A percentile compares a stretch with the other conserved stretches of the same genome.
Conservation (phyloP, 202 grass and related monocot genomes). For the Zizania palustris region DNA sequence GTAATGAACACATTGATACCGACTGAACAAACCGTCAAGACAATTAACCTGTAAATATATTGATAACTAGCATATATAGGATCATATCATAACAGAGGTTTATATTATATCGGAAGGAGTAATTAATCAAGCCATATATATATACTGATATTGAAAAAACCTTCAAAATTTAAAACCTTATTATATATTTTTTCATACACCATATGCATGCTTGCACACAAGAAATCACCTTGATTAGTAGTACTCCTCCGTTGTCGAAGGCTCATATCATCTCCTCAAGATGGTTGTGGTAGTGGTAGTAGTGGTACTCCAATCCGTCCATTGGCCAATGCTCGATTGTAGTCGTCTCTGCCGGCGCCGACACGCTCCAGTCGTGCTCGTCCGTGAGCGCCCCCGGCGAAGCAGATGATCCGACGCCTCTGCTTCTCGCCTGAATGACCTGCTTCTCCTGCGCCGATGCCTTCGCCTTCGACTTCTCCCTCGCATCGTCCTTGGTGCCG, state of each 20-base stretch:
- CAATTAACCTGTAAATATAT: not conserved
- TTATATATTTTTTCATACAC: not conserved
- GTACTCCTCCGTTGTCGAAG: conserved; percentile 25
- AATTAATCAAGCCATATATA: no score
- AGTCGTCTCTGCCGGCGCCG: not conserved
- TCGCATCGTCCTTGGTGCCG: not conserved
- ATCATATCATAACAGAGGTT: not conserved
- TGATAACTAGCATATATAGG: conserved; percentile 23
- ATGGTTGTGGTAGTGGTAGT: conserved; percentile 41
- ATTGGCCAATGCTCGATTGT: not conserved
- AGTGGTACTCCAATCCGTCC: conserved; percentile 37
- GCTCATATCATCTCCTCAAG: conserved; percentile 37
- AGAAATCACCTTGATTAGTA: conserved; percentile 50
- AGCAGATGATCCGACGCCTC: not conserved
- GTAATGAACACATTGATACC: not conserved
- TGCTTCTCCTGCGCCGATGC: not conserved
- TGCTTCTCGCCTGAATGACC: not conserved
- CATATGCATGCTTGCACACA: conserved; percentile 37
- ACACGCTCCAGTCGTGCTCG: conserved; percentile 24
- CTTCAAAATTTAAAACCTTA: not conserved
- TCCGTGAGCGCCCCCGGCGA: not conserved
- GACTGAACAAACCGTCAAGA: not conserved
- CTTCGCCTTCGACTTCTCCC: not conserved
- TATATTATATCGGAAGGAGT: no score
- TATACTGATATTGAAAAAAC: not conserved